Evolutionary conservation across 345 rosid genomes (phyloP).

Genomic region (Salix brachista): DNA sequence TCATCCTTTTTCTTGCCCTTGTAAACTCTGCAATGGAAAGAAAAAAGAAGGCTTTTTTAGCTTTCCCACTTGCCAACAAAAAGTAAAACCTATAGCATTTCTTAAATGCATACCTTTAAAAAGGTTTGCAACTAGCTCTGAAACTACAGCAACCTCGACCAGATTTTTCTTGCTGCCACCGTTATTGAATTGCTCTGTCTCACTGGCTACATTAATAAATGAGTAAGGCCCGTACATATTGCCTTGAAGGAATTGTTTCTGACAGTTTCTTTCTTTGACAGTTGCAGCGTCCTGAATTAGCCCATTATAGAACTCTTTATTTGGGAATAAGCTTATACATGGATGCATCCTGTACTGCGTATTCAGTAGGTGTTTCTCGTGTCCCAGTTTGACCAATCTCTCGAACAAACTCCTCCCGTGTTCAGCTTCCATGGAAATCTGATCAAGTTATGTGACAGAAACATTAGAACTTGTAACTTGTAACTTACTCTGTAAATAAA

Average conservation of each 20-base stretch:
- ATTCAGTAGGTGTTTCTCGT: conserved; percentile 23
- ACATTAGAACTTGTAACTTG: neutral
- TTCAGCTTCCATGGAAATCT: conserved; percentile 21
- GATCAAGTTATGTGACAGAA: neutral
- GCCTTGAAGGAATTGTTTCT: conserved; percentile 25
- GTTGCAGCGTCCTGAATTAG: conserved; percentile 15
- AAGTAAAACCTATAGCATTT: neutral
- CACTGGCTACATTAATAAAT: conserved; percentile 37
- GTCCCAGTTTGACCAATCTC: conserved; percentile 17
- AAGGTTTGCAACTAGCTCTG: conserved; percentile 30
- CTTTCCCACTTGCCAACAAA: neutral
- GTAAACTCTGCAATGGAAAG: conserved; percentile 6
- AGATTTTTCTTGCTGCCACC: conserved; percentile 29
- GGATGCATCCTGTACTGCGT: conserved; percentile 39
- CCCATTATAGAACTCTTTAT: conserved; percentile 19
- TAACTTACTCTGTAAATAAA: neutral
- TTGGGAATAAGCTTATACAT: conserved; percentile 28
- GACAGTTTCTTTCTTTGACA: conserved; percentile 11
- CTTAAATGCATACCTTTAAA: conserved; percentile 26
- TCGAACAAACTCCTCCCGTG: conserved; percentile 34
- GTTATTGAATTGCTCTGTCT: conserved; percentile 31
- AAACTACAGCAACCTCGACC: conserved; percentile 40
- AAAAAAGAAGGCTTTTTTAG: neutral
- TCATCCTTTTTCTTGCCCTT: conserved; percentile 15
- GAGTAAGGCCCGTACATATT: conserved; percentile 46